Base-by-base conservation (phyloP, 495 filamentous ascomycete species). In the Talaromyces thailandensis region DNA sequence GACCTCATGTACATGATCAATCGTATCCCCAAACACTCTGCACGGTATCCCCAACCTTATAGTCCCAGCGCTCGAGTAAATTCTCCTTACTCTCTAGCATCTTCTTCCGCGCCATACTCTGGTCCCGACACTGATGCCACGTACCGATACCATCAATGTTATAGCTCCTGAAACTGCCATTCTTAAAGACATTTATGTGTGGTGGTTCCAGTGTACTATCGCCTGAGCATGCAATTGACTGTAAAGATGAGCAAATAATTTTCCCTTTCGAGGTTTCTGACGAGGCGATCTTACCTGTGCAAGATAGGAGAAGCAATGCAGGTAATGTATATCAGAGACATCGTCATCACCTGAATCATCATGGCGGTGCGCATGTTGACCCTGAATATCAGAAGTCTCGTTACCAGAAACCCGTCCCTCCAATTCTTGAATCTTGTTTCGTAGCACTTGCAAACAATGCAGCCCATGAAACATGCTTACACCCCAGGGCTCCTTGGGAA, bases 241-340 rank as follows among this genome's bases (percentile, higher is more conserved):
- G 11, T 23, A 8, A 12, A 5, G 25, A 32, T 16, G 14, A 58
- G 32, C 56, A 37, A 4, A 37, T 12, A 2, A 37, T 18, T 28
- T 26, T 55, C 6, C 21, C 6, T 23, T 14, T 16, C 16, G 29
- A 23, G 4, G 11, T 37, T 12, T 25, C 2, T 24, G 4, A 28
- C 28, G 4, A 21, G 4, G 23, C 12, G 26, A 55, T 26, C 51
- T 55, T 25, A 55, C 51, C 51, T 55, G 51, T 11, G 23, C 51
- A 26, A 55, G 51, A 26, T 55, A 55, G 26, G 51, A 55, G 51
- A 58, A 58, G 21, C 28, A 58, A 58, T 58, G 56, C 31, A n/a
- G 16, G 25, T 58, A 37, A 58, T 58, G 32, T 21, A 23, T 1
- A 58, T 58, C 24, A 25, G 56, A 21, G 6, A 32, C 28, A 7